Percentiles rank a stretch among this genome's conserved stretches.
Conservation (phyloP, 2,329 filamentous ascomycete species). For the Aspergillus unguis region DNA sequence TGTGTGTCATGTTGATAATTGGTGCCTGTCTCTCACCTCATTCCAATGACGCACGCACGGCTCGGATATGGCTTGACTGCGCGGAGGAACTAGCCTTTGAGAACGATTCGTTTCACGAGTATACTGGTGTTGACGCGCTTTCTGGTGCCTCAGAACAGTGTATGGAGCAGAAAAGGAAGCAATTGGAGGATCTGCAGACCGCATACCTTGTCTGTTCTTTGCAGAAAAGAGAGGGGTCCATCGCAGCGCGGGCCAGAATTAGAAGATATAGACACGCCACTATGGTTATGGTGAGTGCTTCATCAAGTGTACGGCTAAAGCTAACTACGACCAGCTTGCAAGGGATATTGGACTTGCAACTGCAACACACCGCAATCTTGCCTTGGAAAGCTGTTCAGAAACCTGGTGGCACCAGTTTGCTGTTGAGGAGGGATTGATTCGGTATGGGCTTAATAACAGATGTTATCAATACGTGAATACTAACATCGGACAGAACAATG, state of each 20-base stretch:
- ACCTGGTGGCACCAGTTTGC: constrained; percentile 23
- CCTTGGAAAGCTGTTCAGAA: constrained; percentile 7
- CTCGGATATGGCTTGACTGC: constrained; percentile 21
- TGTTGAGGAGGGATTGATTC: constrained; percentile 25
- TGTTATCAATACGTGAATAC: background rate
- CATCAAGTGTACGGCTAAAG: background rate
- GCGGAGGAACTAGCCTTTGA: constrained; percentile 23
- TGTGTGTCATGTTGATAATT: constrained; percentile 28
- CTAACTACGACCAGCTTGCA: constrained; percentile 13
- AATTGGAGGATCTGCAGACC: constrained; percentile 21
- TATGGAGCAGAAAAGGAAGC: constrained; percentile 12
- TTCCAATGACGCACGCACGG: constrained; percentile 12
- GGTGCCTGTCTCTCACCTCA: constrained; percentile 27
- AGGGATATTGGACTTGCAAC: constrained; percentile 18
- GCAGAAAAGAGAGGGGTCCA: constrained; percentile 25
- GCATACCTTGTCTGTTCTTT: constrained; percentile 24
- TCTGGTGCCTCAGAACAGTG: background rate
- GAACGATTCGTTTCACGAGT: constrained; percentile 13
- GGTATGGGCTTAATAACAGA: constrained; percentile 11
- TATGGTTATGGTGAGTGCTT: constrained; percentile 21
- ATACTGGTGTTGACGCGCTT: background rate
- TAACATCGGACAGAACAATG: constrained; percentile 16
- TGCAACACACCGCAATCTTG: constrained; percentile 16
- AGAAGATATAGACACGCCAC: constrained; percentile 22
- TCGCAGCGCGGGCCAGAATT: constrained; percentile 19